Evolutionary conservation across 75 land plant species (phyloP), one percentile per base, ranked within the genome.

Genomic region (Larix kaempferi): DNA sequence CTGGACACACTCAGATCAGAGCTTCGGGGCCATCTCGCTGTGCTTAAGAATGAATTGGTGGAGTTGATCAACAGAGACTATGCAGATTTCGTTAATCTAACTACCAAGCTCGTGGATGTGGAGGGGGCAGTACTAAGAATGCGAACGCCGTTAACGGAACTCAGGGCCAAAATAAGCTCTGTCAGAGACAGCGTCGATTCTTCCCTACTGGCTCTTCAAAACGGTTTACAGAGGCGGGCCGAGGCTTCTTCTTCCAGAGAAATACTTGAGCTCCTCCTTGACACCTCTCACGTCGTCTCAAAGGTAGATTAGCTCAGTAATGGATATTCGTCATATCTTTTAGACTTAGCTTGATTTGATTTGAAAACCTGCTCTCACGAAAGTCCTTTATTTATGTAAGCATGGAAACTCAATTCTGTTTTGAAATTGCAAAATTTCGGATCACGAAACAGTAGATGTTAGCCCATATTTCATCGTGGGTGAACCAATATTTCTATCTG

Each of bases 51-150:
- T 74, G 98, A 98, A 81, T 92, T 98, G 64, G 87, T 98, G 73
- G 99, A 98, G 72, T 91, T 95, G 44, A 91, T 98, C 87, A 98
- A 98, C 82, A 88, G 98, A 54, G 98, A 98, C 69, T 98, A 98
- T 56, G 81, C 84, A 26, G 99, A 98, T 75, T 98, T 95, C 77
- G 98, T 98, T 49, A 88, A 86, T 71, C 88, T 98, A 64, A 87
- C 89, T 82, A 95, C 96, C 23, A 93, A 94, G 80, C 93, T 98
- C 62, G 96, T 95, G 71, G 99, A 93, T 64, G 96, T 95, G 79
- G 96, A 91, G 17, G 88, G 86, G 6, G 98, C 94, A 19, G 89
- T 93, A 39, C 84, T 88, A 29, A 87, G 99, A 6, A 98, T 98
- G 96, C 88, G 98, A 16, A 85, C 91, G n/a, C 99, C 99, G 1